Percentiles rank a stretch among this genome's conserved stretches.
Evolutionary conservation across 148 eudicot genomes (phyloP).

Genomic region (Arctostaphylos glauca): DNA sequence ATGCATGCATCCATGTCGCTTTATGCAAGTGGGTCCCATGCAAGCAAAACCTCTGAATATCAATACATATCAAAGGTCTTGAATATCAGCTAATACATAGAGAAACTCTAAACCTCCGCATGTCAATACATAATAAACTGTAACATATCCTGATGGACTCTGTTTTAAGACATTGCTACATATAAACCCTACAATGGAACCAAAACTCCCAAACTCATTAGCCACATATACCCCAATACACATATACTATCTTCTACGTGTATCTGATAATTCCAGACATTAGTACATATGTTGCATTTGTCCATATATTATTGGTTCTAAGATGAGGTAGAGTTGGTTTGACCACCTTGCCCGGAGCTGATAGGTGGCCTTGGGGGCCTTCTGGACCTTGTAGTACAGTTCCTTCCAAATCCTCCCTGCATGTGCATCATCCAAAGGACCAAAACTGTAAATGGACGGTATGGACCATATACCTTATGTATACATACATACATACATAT

Average conservation of each 20-base stretch:
- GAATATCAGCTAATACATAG: no score
- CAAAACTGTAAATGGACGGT: neutral
- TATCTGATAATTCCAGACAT: neutral
- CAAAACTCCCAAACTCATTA: neutral
- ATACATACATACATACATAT: neutral
- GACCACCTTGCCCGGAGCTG: constrained; percentile 5
- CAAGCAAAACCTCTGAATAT: neutral
- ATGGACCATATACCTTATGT: neutral
- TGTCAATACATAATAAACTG: no score
- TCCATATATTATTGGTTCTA: neutral
- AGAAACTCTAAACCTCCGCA: no score
- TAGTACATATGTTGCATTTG: neutral
- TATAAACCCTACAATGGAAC: no score
- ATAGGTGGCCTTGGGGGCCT: constrained; percentile 1
- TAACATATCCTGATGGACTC: no score
- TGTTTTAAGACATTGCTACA: no score
- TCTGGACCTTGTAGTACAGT: neutral
- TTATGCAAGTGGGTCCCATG: neutral
- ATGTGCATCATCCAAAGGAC: neutral
- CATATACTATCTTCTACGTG: no score
- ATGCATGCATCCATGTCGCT: neutral
- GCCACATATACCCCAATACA: neutral
- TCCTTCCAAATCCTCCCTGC: neutral
- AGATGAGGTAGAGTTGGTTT: constrained; percentile 7
- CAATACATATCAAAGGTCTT: no score